A percentile compares a stretch with the other conserved stretches of the same genome.
These are phyloP conservation scores for Penicillium psychrofluorescens DNA, from an alignment of 495 filamentous ascomycete genomes.

Conservation along the genomic window DNA sequence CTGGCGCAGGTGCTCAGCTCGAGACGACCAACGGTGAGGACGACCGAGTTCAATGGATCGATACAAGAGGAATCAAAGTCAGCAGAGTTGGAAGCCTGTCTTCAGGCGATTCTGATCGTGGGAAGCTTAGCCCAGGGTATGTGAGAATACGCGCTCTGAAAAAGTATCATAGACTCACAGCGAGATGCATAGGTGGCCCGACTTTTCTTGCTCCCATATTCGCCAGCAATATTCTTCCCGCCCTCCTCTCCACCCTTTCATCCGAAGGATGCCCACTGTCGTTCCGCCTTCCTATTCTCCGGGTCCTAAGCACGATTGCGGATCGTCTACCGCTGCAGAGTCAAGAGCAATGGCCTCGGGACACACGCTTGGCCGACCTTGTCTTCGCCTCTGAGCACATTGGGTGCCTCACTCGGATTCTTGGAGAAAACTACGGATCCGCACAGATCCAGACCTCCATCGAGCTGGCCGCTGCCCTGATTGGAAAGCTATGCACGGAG, in stretches of 20 bases:
- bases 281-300: constrained; percentile 65
- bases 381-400: constrained; percentile 58
- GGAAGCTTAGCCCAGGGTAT: constrained; percentile 81
- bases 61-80: constrained; percentile 14
- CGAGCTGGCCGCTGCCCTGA: constrained; percentile 57
- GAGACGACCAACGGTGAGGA: constrained; percentile 17
- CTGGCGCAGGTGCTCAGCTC: constrained; percentile 54
- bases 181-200: constrained; percentile 59
- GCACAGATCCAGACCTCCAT: constrained; percentile 57
- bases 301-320: constrained; percentile 64
- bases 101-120: constrained; percentile 75
- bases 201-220: constrained; percentile 70
- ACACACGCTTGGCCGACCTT: constrained; percentile 49
- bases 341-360: constrained; percentile 33
- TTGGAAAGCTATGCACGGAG: constrained; percentile 60
- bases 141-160: constrained; percentile 1
- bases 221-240: constrained; percentile 54
- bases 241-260: constrained; percentile 59
- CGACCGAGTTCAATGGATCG: constrained; percentile 26
- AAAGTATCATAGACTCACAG: constrained; percentile 6
- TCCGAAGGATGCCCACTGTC: constrained; percentile 55
- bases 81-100: constrained; percentile 55
- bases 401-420: constrained; percentile 52
- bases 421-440: constrained; percentile 49
- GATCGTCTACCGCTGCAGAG: constrained; percentile 52